Base-by-base conservation (phyloP, 768 basidiomycete genomes). In the Royoungia palumana region DNA sequence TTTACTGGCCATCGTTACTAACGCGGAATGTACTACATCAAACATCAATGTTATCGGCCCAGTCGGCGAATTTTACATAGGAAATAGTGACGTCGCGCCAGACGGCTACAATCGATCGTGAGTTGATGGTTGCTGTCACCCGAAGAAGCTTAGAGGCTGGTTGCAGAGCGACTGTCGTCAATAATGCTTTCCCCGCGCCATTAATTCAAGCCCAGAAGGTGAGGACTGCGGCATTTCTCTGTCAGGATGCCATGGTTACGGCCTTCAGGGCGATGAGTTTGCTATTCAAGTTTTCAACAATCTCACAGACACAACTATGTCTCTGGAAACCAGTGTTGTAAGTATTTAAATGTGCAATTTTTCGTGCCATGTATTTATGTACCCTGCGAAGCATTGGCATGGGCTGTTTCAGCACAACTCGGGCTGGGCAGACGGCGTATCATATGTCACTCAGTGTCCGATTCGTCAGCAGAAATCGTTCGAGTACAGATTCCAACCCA, bases 221-320 rank as follows among this genome's bases (percentile, higher is more conserved):
- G 38, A 39, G 49, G 28, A 14, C 14, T 13, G 21, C 17, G 1
- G 20, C 5, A 19, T 25, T 25, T 25, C 5, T 25, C n/a, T 24
- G 21, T 27, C 22, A 32, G 25, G 12, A 25, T 10, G 21, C 5
- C 6, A 35, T 35, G 8, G 22, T 41, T 5, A 39, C 11, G 19
- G 17, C 25, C 22, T 35, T 25, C 24, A 76, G 72, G 70, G 70
- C 2, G 64, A 68, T 25, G 46, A 48, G 10, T 70, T 76, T 53
- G 42, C 56, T 25, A 56, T 80, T 28, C 72, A 75, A 40, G 76
- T 80, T 19, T 52, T 69, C 10, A 71, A 80, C 53, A 30, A 63
- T 32, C 59, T 80, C 34, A 72, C 65, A 1, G 74, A 81, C 44
- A 50, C 55, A 5, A 68, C 71, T 4, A 81, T 81, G 78, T 56